phyloP scores from a whole-genome alignment of 2,329 filamentous ascomycete genomes.

The Bipolaris oryzae region DNA sequence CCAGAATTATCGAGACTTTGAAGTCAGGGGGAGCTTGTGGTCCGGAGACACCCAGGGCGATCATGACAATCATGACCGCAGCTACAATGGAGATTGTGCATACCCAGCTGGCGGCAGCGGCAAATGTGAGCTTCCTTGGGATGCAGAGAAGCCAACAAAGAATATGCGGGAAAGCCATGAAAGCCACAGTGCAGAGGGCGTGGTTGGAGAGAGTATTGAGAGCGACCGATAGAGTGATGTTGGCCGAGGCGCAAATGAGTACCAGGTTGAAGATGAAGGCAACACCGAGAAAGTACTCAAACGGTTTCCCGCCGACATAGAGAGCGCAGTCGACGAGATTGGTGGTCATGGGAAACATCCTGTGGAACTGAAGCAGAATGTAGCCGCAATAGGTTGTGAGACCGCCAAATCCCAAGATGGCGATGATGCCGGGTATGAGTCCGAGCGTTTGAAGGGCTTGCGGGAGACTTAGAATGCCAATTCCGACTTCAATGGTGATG shows the following conservation, averaged over 20 bases:
- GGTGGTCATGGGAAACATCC: conserved; percentile 36
- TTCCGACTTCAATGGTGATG: conserved; percentile 41
- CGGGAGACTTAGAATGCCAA: conserved; percentile 37
- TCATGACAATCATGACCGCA: conserved; percentile 71
- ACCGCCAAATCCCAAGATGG: conserved; percentile 34
- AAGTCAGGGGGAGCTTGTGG: conserved; percentile 45
- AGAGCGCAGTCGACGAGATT: conserved; percentile 39
- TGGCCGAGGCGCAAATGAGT: conserved; percentile 37
- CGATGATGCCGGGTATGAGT: conserved; percentile 40
- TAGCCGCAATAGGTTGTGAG: conserved; percentile 38
- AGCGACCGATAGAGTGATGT: conserved; percentile 58
- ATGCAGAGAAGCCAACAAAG: conserved; percentile 65
- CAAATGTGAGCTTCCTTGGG: conserved; percentile 66
- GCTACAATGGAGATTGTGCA: conserved; percentile 63
- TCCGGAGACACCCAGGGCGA: conserved; percentile 63
- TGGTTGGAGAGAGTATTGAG: conserved; percentile 67
- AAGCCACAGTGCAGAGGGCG: conserved; percentile 68
- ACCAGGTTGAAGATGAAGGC: conserved; percentile 37
- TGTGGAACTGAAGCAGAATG: conserved; percentile 36
- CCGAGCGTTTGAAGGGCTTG: conserved; percentile 38
- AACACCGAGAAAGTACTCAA: conserved; percentile 33
- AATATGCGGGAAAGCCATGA: conserved; percentile 64
- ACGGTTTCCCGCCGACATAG: conserved; percentile 35
- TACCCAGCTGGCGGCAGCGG: conserved; percentile 65
- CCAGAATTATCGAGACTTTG: conserved; percentile 27